A percentile compares a stretch with the other conserved stretches of the same genome.
Conservation (phyloP, 2,329 filamentous ascomycete genomes). For the Trichoderma breve region DNA sequence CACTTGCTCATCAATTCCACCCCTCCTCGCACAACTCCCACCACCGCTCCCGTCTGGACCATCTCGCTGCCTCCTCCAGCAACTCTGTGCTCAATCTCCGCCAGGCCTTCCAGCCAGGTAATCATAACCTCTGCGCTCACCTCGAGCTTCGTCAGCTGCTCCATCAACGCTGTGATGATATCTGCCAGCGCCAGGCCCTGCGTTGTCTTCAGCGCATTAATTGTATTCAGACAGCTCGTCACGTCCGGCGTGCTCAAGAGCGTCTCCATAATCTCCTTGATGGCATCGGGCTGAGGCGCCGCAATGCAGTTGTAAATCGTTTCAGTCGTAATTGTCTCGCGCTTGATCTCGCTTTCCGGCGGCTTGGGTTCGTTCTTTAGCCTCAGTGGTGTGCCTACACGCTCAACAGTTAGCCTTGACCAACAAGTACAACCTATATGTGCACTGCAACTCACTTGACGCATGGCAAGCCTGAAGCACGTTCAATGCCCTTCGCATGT, state of each 20-base stretch:
- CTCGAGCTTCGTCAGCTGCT: slow-evolving; percentile 78
- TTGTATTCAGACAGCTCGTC: slow-evolving; percentile 80
- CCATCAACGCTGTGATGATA: slow-evolving; percentile 81
- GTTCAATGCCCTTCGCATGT: slow-evolving; percentile 93
- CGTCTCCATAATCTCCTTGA: slow-evolving; percentile 78
- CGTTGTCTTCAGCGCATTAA: slow-evolving; percentile 81
- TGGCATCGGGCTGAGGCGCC: slow-evolving; percentile 85
- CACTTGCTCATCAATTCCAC: slow-evolving; percentile 64
- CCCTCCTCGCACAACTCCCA: slow-evolving; percentile 83
- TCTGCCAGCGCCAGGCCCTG: slow-evolving; percentile 90
- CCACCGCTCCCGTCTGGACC: slow-evolving; percentile 88
- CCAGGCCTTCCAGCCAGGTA: slow-evolving; percentile 85
- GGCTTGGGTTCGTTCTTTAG: slow-evolving; percentile 58
- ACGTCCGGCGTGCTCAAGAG: slow-evolving; percentile 83
- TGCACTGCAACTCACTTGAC: slow-evolving; percentile 62
- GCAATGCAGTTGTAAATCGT: slow-evolving; percentile 98
- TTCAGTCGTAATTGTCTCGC: slow-evolving; percentile 81
- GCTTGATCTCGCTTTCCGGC: slow-evolving; percentile 62
- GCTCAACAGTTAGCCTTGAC: slow-evolving; percentile 21
- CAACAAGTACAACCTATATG: slow-evolving; percentile 26
- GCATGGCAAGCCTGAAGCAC: slow-evolving; percentile 96
- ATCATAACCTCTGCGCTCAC: slow-evolving; percentile 86
- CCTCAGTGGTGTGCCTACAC: slow-evolving; percentile 64
- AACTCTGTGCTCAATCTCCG: slow-evolving; percentile 88
- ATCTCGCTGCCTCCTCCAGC: slow-evolving; percentile 82